A percentile compares a stretch with the other conserved stretches of the same genome.
These are phyloP conservation scores for Myriangium duriaei DNA, from an alignment of 2,329 filamentous ascomycete genomes.

Conservation along the genomic window DNA sequence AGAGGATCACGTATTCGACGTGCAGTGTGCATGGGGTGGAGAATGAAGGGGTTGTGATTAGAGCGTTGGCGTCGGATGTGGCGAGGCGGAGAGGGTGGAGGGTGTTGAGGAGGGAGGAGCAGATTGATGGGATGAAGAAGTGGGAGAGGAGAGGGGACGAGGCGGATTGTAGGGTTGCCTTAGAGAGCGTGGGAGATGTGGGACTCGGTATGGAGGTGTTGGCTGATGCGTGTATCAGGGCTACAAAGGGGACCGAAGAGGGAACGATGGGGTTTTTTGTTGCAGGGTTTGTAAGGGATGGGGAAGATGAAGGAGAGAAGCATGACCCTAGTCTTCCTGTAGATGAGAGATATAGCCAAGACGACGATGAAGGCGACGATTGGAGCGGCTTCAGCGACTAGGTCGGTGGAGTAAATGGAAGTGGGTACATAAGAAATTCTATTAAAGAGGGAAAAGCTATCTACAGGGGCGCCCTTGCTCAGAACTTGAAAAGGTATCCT, in stretches of 20 bases:
- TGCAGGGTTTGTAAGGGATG: slow-evolving; percentile 63
- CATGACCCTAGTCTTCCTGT: slow-evolving; percentile 1
- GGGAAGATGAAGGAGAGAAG: slow-evolving; percentile 1
- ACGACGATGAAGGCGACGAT: slow-evolving; percentile 23
- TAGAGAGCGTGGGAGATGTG: slow-evolving; percentile 15
- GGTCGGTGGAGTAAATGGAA: no score
- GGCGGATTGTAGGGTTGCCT: slow-evolving; percentile 23
- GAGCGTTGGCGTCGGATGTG: slow-evolving; percentile 54
- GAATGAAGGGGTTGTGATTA: slow-evolving; percentile 73
- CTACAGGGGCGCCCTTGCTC: no score
- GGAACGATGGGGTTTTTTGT: slow-evolving; percentile 93
- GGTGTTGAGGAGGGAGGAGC: slow-evolving; percentile 57
- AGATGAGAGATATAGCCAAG: slow-evolving; percentile 1
- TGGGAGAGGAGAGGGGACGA: slow-evolving; percentile 52
- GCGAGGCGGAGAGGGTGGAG: slow-evolving; percentile 62
- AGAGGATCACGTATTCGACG: slow-evolving; percentile 78
- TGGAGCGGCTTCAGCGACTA: slow-evolving; percentile 33
- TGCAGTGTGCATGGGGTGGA: slow-evolving; percentile 81
- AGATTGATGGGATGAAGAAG: slow-evolving; percentile 60
- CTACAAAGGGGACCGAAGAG: slow-evolving; percentile 22
- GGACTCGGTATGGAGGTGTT: slow-evolving; percentile 19
- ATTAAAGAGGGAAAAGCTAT: no score
- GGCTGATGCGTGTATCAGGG: slow-evolving; percentile 13
- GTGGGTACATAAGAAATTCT: background rate
- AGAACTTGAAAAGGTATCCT: background rate